Conservation (phyloP, 768 basidiomycete species). For the Xerocomellus amylosporus region DNA sequence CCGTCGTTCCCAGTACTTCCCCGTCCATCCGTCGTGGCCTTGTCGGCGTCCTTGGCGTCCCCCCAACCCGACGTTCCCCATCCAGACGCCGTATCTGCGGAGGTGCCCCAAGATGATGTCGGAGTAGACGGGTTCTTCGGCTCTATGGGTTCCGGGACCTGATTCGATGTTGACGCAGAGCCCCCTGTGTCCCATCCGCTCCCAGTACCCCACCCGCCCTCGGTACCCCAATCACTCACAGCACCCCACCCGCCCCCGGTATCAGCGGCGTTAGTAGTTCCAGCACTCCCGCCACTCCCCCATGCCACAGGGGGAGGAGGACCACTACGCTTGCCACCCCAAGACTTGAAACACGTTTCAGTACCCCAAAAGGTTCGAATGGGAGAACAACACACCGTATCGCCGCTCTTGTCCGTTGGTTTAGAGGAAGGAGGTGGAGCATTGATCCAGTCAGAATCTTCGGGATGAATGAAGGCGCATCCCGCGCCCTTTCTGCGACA, state of each 20-base stretch:
- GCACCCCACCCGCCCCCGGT: constrained; percentile 6
- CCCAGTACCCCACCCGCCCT: constrained; percentile 1
- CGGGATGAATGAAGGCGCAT: constrained; percentile 34
- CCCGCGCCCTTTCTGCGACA: constrained; percentile 20
- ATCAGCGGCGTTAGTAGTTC: background rate
- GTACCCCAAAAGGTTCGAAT: background rate
- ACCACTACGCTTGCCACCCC: background rate
- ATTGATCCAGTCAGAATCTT: constrained; percentile 20
- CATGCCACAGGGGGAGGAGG: background rate
- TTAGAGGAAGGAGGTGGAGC: constrained; percentile 13
- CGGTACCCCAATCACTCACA: background rate
- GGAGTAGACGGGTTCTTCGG: background rate
- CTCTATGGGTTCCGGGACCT: background rate
- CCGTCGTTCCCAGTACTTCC: background rate
- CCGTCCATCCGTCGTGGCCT: constrained; percentile 1
- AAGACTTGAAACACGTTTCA: constrained; percentile 1
- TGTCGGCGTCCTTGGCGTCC: background rate
- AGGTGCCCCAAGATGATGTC: background rate
- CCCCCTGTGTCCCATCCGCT: constrained; percentile 8
- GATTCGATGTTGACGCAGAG: constrained; percentile 5
- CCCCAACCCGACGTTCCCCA: constrained; percentile 8
- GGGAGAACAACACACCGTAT: constrained; percentile 14
- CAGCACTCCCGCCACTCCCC: background rate
- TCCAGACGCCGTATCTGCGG: background rate
- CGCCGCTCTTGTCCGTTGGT: constrained; percentile 15